Evolutionary conservation across 768 basidiomycete genomes (phyloP).

Genomic region (Hygrophoropsis aurantiaca): DNA sequence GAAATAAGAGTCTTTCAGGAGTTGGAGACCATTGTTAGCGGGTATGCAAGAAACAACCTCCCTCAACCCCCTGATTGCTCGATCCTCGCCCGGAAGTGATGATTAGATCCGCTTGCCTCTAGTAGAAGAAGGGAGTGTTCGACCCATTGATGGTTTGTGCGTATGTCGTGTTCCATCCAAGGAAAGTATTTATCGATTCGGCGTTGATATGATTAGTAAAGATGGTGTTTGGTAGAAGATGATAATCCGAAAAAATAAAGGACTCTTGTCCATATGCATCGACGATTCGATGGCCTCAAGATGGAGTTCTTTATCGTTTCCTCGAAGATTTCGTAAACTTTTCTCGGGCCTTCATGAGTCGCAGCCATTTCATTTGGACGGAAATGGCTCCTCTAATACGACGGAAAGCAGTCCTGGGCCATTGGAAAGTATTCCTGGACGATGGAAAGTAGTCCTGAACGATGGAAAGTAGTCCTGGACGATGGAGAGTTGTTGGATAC

Average conservation of each 20-base stretch:
- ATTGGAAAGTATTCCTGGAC: too few species aligned
- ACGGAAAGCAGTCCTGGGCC: too few species aligned
- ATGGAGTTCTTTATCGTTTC: constrained; percentile 53
- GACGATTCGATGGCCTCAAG: constrained; percentile 64
- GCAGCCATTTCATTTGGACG: too few species aligned
- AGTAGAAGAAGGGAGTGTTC: constrained; percentile 57
- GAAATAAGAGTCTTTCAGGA: constrained; percentile 76
- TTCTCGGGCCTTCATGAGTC: not conserved
- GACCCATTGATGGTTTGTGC: constrained; percentile 62
- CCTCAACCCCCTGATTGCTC: constrained; percentile 51
- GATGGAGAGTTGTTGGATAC: too few species aligned
- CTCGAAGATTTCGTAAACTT: too few species aligned
- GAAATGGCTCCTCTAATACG: too few species aligned
- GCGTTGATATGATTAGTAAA: constrained; percentile 58
- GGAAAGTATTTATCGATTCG: constrained; percentile 50
- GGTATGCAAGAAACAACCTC: constrained; percentile 62
- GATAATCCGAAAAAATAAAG: constrained; percentile 68
- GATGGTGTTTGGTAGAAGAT: constrained; percentile 72
- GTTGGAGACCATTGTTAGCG: constrained; percentile 69
- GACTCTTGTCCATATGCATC: constrained; percentile 53
- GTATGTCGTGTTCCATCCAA: constrained; percentile 76
- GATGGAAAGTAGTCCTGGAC: too few species aligned
- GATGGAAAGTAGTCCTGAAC: too few species aligned
- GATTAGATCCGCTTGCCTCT: constrained; percentile 60
- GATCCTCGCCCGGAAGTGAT: constrained; percentile 48